Evolutionary conservation across 2,329 filamentous ascomycete genomes (phyloP).

Genomic region (Talaromyces amestolkiae): DNA sequence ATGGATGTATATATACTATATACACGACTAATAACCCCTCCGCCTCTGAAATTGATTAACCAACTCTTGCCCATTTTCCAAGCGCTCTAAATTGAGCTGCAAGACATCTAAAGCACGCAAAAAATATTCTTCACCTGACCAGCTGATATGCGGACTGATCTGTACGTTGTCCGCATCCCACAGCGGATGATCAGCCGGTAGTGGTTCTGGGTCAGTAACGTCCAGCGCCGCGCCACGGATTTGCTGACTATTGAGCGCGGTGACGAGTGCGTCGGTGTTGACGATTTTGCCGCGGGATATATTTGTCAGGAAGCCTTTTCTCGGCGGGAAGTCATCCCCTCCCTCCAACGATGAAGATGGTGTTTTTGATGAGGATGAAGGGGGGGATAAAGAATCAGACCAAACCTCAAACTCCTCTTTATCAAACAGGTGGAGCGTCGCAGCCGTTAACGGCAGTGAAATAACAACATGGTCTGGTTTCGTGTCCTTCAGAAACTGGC

Average conservation of each 20-base stretch:
- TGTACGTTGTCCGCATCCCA: slow-evolving; percentile 69
- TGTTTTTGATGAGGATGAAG: background rate
- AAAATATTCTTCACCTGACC: slow-evolving; percentile 53
- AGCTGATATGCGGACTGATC: slow-evolving; percentile 66
- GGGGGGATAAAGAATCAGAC: slow-evolving; percentile 26
- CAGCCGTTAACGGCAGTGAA: slow-evolving; percentile 55
- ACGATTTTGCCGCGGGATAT: slow-evolving; percentile 66
- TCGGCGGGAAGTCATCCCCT: slow-evolving; percentile 18
- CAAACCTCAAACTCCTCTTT: slow-evolving; percentile 56
- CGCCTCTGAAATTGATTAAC: slow-evolving; percentile 62
- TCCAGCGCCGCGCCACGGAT: slow-evolving; percentile 70
- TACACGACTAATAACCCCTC: slow-evolving; percentile 56
- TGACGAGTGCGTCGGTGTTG: slow-evolving; percentile 61
- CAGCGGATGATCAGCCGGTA: slow-evolving; percentile 65
- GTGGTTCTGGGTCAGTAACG: slow-evolving; percentile 75
- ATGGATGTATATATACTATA: background rate
- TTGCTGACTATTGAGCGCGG: slow-evolving; percentile 55
- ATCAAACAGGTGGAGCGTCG: slow-evolving; percentile 56
- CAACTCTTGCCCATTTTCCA: slow-evolving; percentile 51
- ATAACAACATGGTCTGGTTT: slow-evolving; percentile 59
- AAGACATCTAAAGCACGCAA: slow-evolving; percentile 59
- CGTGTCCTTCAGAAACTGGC: slow-evolving; percentile 51
- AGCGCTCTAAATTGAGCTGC: slow-evolving; percentile 54
- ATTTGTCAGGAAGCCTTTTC: slow-evolving; percentile 64
- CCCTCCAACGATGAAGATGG: background rate